phyloP scores from a whole-genome alignment of 768 basidiomycete species.

The Mycena filopes region DNA sequence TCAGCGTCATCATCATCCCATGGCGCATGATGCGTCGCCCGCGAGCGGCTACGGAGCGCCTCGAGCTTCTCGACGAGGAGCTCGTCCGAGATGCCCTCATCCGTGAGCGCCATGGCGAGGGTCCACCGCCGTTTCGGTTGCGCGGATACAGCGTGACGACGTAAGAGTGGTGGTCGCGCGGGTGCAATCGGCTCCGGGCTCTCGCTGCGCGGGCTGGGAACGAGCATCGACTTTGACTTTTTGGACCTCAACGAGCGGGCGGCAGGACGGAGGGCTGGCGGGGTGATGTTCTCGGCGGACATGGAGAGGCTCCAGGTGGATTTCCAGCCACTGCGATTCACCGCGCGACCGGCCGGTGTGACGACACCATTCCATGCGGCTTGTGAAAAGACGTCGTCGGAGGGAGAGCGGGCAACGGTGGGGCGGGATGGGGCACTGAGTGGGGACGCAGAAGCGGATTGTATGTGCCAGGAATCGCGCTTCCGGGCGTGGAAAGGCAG shows the following conservation, averaged over 20 bases:
- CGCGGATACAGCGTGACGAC: slow-evolving; percentile 15
- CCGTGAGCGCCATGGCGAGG: slow-evolving; percentile 49
- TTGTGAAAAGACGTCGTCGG: slow-evolving; percentile 17
- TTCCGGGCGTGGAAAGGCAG: slow-evolving; percentile 29
- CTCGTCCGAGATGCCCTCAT: slow-evolving; percentile 53
- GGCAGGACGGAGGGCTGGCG: not conserved
- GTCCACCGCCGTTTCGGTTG: slow-evolving; percentile 37
- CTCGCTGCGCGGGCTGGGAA: slow-evolving; percentile 15
- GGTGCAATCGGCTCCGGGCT: not conserved
- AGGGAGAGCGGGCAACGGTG: slow-evolving; percentile 11
- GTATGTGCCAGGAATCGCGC: slow-evolving; percentile 30
- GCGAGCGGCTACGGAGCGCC: slow-evolving; percentile 31
- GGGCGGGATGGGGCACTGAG: not conserved
- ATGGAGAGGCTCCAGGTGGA: slow-evolving; percentile 27
- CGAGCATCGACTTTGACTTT: slow-evolving; percentile 15
- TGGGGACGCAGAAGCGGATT: slow-evolving; percentile 1
- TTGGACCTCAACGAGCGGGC: not conserved
- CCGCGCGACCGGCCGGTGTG: slow-evolving; percentile 1
- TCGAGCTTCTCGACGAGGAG: slow-evolving; percentile 49
- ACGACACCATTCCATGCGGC: slow-evolving; percentile 21
- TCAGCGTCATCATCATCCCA: slow-evolving; percentile 1
- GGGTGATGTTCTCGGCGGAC: not conserved
- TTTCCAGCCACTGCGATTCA: slow-evolving; percentile 23
- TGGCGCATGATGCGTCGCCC: not conserved
- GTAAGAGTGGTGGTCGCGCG: slow-evolving; percentile 14